Evolutionary conservation across 164 flowering plant genomes (phyloP), one percentile per base, ranked within the genome.

Genomic region (Sedum album): DNA sequence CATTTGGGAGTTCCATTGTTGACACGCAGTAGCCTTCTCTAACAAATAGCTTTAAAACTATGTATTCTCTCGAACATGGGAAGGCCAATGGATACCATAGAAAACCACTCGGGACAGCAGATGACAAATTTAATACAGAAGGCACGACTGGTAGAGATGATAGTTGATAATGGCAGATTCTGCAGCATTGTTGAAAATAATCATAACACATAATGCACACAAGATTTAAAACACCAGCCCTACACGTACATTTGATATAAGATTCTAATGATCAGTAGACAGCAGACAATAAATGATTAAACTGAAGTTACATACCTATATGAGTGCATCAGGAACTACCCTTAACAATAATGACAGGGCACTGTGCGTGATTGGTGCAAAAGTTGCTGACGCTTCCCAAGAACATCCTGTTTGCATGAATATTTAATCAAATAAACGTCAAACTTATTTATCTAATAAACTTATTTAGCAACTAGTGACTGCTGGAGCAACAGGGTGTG

Each of bases 361-460:
- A 88, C 42, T 72, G 79, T 20, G 79, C 87, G 69, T 87, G 81
- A 70, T 82, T 82, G 73, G 79, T 63, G 76, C 91, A 89, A 39
- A 80, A 87, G 77, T 87, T 89, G 82, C 91, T 89, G 25, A 89
- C 90, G 76, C 95, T 89, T 71, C 91, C 91, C 79, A 85, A 65
- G 79, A 89, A 83, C 85, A 87, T 82, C 80, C 90, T 87, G 87
- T 71, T 31, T 60, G 44, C 66, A 73, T 33, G 44, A 23, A 23
- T 25, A 67, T 73, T 2, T 69, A 26, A n/a, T 9, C 28, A 6
- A n/a, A 70, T 26, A 2, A 3, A 9, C 10, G 5, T 13, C 46
- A 41, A 41, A 4, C 46, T 41, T 6, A 6, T 41, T 41, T 11
- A 41, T 1, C 10, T 13, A 41, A 41, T 41, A 41, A 41, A 26